Base-by-base conservation (phyloP, 306 rosid species). In the Dryas octopetala region DNA sequence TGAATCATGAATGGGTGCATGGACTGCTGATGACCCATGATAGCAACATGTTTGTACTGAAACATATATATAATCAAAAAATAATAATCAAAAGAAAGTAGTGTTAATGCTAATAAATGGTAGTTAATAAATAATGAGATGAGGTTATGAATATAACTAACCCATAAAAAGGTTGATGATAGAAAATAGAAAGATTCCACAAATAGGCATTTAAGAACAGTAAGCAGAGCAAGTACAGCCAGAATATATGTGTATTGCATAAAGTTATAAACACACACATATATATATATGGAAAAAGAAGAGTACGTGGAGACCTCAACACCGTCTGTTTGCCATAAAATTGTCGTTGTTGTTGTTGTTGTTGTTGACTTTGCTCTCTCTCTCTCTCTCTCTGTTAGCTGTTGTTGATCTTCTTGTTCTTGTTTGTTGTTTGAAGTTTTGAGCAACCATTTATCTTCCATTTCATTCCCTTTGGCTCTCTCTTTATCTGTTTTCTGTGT, bases 231-330 rank as follows among this genome's bases (percentile, higher is more conserved):
- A 73, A 73, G 76, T 60, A 47, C 38, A 47, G 10, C 68, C 76
- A 59, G 59, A 73, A 32, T 44, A 23, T 9, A 17, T 46, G 12
- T 46, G 5, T 0, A 12, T n/a, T 71, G 52, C 52, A 71, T 7
- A 54, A 53, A 52, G 32, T 0, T 4, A 45, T 45, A 46, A 62
- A 62, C 1, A 38, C 16, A 32, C 3, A 32, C 3, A 32, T 32
- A 32, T 32, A 32, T 28, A 28, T 32, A 32, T 32, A 32, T 23
- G 23, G 14, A 52, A 13, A 59, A 38, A 4, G 58, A 32, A 3
- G 73, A 48, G 44, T 57, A 85, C 90, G 92, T 91, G 97, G 90
- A 72, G 17, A 50, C 64, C 62, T 79, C 71, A 84, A n/a, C 81
- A 76, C 90, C 93, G 88, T 87, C 75, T 9, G 60, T 77, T 85